Evolutionary conservation across 495 filamentous ascomycete species (phyloP), one percentile per base, ranked within the genome.

Genomic region (Podospora conica): DNA sequence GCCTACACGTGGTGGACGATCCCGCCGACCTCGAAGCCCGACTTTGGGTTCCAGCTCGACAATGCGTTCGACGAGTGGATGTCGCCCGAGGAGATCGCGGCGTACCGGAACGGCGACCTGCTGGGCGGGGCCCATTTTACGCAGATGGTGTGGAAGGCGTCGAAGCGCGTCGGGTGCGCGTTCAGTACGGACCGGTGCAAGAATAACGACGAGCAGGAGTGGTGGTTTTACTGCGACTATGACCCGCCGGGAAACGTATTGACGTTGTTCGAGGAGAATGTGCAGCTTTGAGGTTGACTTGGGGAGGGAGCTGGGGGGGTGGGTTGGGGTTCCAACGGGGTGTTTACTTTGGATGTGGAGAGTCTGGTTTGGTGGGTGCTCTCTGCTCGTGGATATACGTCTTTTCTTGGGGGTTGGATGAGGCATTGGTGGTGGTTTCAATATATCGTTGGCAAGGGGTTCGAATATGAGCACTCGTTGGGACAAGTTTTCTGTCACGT

Each of bases 131-230:
- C 63, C 0, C 68, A 70, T 31, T 72, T 72, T n/a, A 72, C 70
- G 24, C 70, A 72, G 68, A 68, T 63, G 57, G 68, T 72, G 6
- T 72, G 66, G 70, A 72, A 72, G 63, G 63, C 68, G 24, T 64
- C 58, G 10, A 57, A 22, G 55, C 18, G 53, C n/a, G 66, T 72
- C 2, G 70, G 70, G 24, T 72, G 70, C 48, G 68, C 70, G 5
- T 72, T 70, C 20, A 70, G 68, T 27, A 68, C 66, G n/a, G 57
- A 27, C 12, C 60, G 66, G 21, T 70, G 70, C 31, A 53, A n/a
- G 28, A 58, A 68, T 23, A 70, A 66, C 25, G 28, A 40, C 23
- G 55, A 70, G 2, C 29, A 70, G 63, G 66, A 68, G 55, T 72
- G 66, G 70, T 72, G 64, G 65, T 70, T 71, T 27, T 69, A 69